phyloP scores from a whole-genome alignment of 2,329 filamentous ascomycete genomes.

The Knoxdaviesia capensis region DNA sequence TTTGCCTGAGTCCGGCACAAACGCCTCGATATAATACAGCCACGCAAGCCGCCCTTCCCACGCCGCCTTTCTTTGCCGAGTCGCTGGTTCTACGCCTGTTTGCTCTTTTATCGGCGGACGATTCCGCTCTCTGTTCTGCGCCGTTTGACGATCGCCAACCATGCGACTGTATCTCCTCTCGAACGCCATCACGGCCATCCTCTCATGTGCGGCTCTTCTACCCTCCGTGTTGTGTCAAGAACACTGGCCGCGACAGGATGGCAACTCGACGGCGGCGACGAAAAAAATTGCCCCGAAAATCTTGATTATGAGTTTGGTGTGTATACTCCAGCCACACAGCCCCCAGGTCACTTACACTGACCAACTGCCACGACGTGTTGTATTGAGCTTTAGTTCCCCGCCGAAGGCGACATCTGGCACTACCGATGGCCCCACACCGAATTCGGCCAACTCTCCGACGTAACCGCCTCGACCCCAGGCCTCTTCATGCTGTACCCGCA shows the following conservation, averaged over 20 bases:
- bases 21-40: too few relatives aligned
- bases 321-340: slow-evolving; percentile 4
- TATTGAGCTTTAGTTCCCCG: slow-evolving; percentile 28
- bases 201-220: background rate
- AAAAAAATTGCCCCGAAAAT: slow-evolving; percentile 31
- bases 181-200: background rate
- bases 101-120: background rate
- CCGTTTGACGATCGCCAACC: too few relatives aligned
- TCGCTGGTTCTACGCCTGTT: too few relatives aligned
- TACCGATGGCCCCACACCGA: slow-evolving; percentile 21
- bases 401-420: slow-evolving; percentile 43
- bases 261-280: background rate
- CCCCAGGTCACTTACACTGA: background rate
- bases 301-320: slow-evolving; percentile 42
- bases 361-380: background rate
- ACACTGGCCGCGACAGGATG: background rate
- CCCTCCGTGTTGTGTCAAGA: background rate
- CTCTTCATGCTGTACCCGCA: slow-evolving; percentile 45
- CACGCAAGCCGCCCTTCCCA: too few relatives aligned
- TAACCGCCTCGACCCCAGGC: slow-evolving; percentile 38
- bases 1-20: too few relatives aligned
- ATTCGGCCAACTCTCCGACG: slow-evolving; percentile 32
- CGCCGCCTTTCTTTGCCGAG: too few relatives aligned
- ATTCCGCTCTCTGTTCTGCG: background rate
- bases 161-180: background rate